A percentile compares a stretch with the other conserved stretches of the same genome.
phyloP scores from a whole-genome alignment of 768 basidiomycete genomes.

The Macrolepiota fuliginosa region DNA sequence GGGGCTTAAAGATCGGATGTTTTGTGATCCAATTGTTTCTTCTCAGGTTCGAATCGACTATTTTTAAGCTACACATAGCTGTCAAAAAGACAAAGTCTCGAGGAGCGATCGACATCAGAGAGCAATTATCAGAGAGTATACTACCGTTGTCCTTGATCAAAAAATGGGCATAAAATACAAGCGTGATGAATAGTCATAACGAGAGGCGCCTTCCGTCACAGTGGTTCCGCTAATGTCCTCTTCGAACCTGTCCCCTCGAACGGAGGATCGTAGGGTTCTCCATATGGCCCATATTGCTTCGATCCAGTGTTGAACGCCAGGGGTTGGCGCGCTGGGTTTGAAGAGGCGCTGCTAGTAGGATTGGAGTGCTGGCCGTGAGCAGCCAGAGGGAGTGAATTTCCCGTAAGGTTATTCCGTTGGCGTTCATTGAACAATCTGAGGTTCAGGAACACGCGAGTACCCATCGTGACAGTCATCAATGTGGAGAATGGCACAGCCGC shows the following conservation, averaged over 20 bases:
- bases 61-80: neutral
- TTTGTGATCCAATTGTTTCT: neutral
- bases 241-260: neutral
- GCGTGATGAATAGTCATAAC: neutral
- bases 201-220: neutral
- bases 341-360: neutral
- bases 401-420: neutral
- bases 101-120: neutral
- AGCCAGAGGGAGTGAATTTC: neutral
- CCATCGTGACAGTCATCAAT: slow-evolving; percentile 9
- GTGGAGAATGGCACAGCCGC: slow-evolving; percentile 9
- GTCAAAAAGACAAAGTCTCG: neutral
- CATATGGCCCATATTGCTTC: neutral
- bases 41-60: neutral
- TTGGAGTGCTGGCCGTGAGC: neutral
- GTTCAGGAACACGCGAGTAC: slow-evolving; percentile 9
- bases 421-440: slow-evolving; percentile 4
- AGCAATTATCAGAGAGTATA: neutral
- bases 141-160: neutral
- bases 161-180: neutral
- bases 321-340: neutral
- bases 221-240: neutral
- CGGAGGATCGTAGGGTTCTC: neutral
- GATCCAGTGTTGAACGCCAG: neutral
- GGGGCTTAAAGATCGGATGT: neutral